Percentiles rank a stretch among this genome's conserved stretches.
Evolutionary conservation across 2,329 filamentous ascomycete species (phyloP).

Genomic region (Myriosclerotinia scirpicola): DNA sequence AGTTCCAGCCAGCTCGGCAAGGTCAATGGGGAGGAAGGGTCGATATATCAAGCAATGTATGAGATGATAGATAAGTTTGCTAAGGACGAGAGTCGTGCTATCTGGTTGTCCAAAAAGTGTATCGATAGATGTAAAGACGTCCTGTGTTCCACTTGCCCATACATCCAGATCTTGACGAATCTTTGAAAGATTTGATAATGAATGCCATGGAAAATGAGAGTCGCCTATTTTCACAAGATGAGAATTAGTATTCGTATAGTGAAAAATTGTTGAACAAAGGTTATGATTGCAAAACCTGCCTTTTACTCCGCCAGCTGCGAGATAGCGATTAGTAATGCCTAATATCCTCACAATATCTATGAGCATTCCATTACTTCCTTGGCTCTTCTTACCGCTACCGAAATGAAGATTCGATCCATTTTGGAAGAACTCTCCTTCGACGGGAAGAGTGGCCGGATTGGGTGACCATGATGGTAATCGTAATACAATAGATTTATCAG

Average conservation of each 20-base stretch:
- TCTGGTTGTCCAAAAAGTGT: conserved; percentile 75
- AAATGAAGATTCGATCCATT: conserved; percentile 72
- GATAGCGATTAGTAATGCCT: conserved; percentile 78
- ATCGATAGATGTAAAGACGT: conserved; percentile 74
- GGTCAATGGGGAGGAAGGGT: conserved; percentile 81
- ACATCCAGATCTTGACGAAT: conserved; percentile 82
- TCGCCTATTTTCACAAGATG: conserved; percentile 53
- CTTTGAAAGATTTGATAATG: conserved; percentile 79
- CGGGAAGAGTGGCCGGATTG: conserved; percentile 57
- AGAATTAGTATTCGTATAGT: conserved; percentile 17
- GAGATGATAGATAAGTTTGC: conserved; percentile 84
- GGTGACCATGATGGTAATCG: conserved; percentile 74
- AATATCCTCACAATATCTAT: conserved; percentile 83
- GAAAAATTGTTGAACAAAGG: not conserved
- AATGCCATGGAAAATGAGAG: conserved; percentile 89
- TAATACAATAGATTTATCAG: conserved; percentile 73
- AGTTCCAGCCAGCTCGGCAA: conserved; percentile 74
- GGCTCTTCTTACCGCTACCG: conserved; percentile 66
- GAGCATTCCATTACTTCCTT: conserved; percentile 76
- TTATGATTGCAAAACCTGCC: conserved; percentile 18
- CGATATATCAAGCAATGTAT: conserved; percentile 86
- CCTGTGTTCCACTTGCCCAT: conserved; percentile 80
- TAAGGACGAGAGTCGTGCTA: conserved; percentile 74
- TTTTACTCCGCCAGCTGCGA: conserved; percentile 82
- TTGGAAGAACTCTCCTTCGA: conserved; percentile 81